Evolutionary conservation across 345 rosid genomes (phyloP).

Genomic region (Punica granatum): DNA sequence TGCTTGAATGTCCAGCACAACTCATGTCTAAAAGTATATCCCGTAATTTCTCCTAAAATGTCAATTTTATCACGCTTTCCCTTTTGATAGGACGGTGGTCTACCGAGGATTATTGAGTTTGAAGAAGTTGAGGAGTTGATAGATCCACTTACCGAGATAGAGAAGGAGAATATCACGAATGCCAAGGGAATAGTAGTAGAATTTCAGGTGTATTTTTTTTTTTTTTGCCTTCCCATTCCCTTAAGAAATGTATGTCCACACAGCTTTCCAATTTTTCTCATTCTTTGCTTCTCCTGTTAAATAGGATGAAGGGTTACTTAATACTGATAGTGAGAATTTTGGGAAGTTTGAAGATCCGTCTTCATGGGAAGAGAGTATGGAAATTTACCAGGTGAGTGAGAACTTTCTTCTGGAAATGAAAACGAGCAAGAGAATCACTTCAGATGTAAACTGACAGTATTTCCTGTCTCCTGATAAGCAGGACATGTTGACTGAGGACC

Average conservation of each 20-base stretch:
- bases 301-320: constrained; percentile 5
- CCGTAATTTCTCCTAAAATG: not conserved
- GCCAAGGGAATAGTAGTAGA: constrained; percentile 13
- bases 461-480: not conserved
- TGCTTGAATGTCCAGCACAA: not conserved
- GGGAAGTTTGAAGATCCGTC: not conserved
- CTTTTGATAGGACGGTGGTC: not conserved
- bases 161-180: constrained; percentile 9
- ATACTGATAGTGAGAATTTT: not conserved
- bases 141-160: not conserved
- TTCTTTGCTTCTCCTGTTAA: not conserved
- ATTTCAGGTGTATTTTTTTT: constrained; percentile 18
- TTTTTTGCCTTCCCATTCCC: not conserved
- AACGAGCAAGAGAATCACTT: not conserved
- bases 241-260: not conserved
- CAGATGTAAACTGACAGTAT: not conserved
- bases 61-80: not conserved
- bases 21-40: not conserved
- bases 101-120: not conserved
- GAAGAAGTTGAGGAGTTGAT: not conserved
- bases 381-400: not conserved
- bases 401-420: not conserved
- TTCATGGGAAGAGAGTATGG: constrained; percentile 1
- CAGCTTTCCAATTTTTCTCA: not conserved
- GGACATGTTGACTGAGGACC: constrained; percentile 4